Evolutionary conservation across 139 green algal genomes (phyloP).

Genomic region (Yamagishiella unicocca): DNA sequence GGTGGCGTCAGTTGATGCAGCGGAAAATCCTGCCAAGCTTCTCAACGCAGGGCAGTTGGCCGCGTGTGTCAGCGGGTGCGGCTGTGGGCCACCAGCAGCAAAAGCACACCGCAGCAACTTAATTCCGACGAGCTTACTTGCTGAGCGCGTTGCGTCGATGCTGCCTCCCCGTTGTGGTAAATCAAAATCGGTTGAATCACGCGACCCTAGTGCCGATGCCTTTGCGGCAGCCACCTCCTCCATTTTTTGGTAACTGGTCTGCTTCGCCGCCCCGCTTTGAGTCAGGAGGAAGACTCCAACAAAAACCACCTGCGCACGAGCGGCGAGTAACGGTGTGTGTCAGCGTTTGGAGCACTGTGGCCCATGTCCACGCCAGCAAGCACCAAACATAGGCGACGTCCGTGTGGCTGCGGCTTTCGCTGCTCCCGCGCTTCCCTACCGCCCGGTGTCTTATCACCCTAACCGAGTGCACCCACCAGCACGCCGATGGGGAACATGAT

Average conservation of each 20-base stretch:
- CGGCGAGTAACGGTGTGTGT: no score
- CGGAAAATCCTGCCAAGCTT: no score
- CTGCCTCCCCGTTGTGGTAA: neutral
- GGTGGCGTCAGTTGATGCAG: no score
- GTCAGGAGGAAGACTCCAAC: slow-evolving; percentile 75
- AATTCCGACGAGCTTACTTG: slow-evolving; percentile 43
- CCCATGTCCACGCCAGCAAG: no score
- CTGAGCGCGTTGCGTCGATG: slow-evolving; percentile 19
- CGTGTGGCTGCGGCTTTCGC: no score
- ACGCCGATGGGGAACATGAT: slow-evolving; percentile 86
- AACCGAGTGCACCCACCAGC: slow-evolving; percentile 62
- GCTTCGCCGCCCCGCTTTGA: slow-evolving; percentile 30
- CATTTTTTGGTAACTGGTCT: slow-evolving; percentile 17
- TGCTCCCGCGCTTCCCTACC: no score
- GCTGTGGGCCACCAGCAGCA: no score
- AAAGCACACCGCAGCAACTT: no score
- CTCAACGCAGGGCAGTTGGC: no score
- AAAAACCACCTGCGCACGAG: slow-evolving; percentile 78
- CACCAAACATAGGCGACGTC: no score
- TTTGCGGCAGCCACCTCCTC: slow-evolving; percentile 32
- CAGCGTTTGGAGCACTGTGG: no score
- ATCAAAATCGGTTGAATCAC: neutral
- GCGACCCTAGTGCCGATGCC: slow-evolving; percentile 15
- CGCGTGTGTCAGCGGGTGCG: no score
- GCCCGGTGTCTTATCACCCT: neutral